Conservation (phyloP, 208 protist species). For the Angomonas ambiguus region DNA sequence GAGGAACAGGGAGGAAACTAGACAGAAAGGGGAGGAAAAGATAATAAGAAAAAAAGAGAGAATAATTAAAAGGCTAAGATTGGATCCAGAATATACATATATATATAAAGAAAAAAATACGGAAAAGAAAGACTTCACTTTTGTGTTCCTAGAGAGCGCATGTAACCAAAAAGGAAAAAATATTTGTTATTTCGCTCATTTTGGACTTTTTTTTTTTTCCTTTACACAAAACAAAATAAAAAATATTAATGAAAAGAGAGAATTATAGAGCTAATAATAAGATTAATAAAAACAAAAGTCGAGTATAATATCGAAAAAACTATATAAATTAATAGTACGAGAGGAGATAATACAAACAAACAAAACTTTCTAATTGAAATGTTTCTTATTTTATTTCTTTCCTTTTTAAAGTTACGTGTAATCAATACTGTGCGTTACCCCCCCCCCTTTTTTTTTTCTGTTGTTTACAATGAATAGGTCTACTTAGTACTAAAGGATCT, state of each 20-base stretch:
- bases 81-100: background rate
- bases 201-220: background rate
- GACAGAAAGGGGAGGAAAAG: background rate
- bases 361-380: background rate
- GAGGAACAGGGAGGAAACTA: background rate
- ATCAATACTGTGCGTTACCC: too few relatives aligned
- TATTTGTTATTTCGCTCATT: background rate
- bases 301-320: background rate
- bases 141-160: background rate
- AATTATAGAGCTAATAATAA: background rate
- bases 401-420: background rate
- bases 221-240: background rate
- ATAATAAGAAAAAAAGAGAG: background rate
- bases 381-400: slow-evolving; percentile 4
- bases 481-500: too few relatives aligned
- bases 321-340: background rate
- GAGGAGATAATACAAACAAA: background rate
- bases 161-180: background rate
- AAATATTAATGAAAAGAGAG: background rate
- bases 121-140: background rate
- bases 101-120: background rate
- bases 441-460: slow-evolving; percentile 18
- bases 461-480: too few relatives aligned
- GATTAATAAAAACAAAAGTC: background rate
- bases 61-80: slow-evolving; percentile 5